phyloP scores from a whole-genome alignment of 2,329 filamentous ascomycete genomes.

The Cryphonectria carpinicola region DNA sequence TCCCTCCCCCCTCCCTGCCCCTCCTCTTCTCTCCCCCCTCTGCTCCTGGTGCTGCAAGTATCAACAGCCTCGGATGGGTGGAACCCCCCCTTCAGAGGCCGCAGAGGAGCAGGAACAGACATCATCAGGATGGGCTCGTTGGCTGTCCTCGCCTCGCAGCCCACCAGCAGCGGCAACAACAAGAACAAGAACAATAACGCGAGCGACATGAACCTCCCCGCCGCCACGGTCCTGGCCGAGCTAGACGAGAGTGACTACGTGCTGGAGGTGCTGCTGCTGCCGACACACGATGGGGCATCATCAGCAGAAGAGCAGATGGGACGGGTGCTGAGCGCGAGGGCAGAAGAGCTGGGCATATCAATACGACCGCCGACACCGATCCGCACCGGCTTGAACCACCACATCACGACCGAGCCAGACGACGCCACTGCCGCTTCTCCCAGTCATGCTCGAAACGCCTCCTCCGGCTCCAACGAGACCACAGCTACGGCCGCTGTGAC shows the following conservation, averaged over 20 bases:
- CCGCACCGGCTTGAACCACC: constrained; percentile 42
- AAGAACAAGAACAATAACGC: constrained; percentile 9
- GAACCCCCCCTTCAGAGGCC: neutral
- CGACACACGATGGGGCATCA: constrained; percentile 36
- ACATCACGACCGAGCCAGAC: constrained; percentile 46
- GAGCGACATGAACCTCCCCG: constrained; percentile 22
- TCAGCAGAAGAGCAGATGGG: constrained; percentile 44
- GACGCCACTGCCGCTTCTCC: constrained; percentile 45
- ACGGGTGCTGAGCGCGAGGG: constrained; percentile 39
- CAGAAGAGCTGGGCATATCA: constrained; percentile 42
- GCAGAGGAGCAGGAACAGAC: constrained; percentile 6
- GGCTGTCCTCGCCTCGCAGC: constrained; percentile 25
- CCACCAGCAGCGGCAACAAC: constrained; percentile 27
- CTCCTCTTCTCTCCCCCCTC: neutral
- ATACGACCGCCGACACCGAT: constrained; percentile 34
- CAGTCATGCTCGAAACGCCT: constrained; percentile 49
- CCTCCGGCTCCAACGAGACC: constrained; percentile 46
- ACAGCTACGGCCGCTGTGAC: constrained; percentile 39
- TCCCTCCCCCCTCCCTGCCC: neutral
- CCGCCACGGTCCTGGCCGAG: constrained; percentile 35
- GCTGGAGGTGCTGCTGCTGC: constrained; percentile 45
- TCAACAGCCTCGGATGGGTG: neutral
- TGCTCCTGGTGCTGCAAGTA: neutral
- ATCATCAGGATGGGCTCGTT: constrained; percentile 33
- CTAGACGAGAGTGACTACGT: constrained; percentile 46